Evolutionary conservation across 1,139 yeast genomes (phyloP).

Genomic region (Suhomyces terraborum): DNA sequence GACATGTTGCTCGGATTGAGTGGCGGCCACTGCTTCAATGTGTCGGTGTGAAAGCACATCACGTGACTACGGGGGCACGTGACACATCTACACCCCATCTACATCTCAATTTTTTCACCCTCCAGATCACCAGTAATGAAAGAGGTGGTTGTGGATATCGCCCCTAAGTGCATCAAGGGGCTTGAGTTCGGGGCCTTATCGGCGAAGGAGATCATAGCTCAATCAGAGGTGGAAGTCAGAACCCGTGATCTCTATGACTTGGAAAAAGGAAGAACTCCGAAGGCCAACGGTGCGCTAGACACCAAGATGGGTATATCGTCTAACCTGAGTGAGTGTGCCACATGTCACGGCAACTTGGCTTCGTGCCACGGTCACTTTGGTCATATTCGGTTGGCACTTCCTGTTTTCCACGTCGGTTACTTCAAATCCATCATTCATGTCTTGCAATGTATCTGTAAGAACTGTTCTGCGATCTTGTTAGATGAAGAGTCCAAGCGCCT

Average conservation of each 20-base stretch:
- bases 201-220: constrained; percentile 87
- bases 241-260: constrained; percentile 91
- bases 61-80: constrained; percentile 1
- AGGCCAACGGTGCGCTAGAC: constrained; percentile 85
- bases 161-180: constrained; percentile 89
- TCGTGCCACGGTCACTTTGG: constrained; percentile 99
- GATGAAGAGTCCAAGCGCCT: constrained; percentile 71
- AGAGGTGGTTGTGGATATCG: constrained; percentile 74
- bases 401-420: constrained; percentile 97
- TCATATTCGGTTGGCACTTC: constrained; percentile 86
- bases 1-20: constrained; percentile 9
- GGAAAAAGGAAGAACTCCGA: constrained; percentile 83
- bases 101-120: constrained; percentile 9
- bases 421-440: constrained; percentile 90
- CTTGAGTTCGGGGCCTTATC: constrained; percentile 91
- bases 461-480: constrained; percentile 76
- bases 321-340: constrained; percentile 77
- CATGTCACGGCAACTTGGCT: constrained; percentile 91
- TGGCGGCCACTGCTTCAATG: background rate
- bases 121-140: constrained; percentile 49
- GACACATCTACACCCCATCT: background rate
- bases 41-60: background rate
- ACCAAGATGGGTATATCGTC: constrained; percentile 93
- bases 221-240: constrained; percentile 90
- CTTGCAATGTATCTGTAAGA: constrained; percentile 88